Conservation (phyloP, 345 rosid species). For the Eutrema heterophyllum region DNA sequence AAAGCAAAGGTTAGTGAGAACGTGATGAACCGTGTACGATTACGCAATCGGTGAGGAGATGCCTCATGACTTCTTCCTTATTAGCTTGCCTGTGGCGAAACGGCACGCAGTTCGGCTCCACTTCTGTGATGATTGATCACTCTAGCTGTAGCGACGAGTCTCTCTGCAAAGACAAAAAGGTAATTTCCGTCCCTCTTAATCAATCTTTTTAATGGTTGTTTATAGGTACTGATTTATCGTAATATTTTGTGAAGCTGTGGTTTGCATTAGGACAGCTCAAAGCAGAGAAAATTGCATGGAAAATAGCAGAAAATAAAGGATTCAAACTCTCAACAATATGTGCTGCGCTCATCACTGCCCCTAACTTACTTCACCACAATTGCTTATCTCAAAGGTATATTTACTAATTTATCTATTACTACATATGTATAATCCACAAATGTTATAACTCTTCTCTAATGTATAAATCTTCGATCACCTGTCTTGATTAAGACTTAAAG, state of each 20-base stretch:
- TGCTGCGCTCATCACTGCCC: conserved; percentile 51
- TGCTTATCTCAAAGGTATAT: conserved; percentile 39
- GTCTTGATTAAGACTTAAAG: background rate
- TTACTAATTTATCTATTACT: too few relatives aligned
- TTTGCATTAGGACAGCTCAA: conserved; percentile 65
- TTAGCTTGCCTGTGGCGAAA: conserved; percentile 71
- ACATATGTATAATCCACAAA: too few relatives aligned
- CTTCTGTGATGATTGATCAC: conserved; percentile 36
- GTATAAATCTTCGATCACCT: conserved; percentile 30
- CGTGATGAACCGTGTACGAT: conserved; percentile 61
- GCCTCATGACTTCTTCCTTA: conserved; percentile 60
- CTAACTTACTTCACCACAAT: conserved; percentile 36
- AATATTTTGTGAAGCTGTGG: conserved; percentile 42
- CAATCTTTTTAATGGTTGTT: too few relatives aligned
- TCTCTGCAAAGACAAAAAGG: conserved; percentile 51
- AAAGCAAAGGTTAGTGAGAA: conserved; percentile 54
- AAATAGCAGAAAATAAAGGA: conserved; percentile 39
- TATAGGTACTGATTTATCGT: background rate
- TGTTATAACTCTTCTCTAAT: conserved; percentile 32
- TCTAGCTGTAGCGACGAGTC: conserved; percentile 71
- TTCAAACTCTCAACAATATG: conserved; percentile 44
- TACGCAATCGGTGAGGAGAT: conserved; percentile 57
- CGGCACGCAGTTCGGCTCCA: background rate
- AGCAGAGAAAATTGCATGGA: conserved; percentile 54
- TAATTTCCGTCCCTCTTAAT: background rate